Base-by-base conservation (phyloP, 2,329 filamentous ascomycete genomes). In the Cladobotryum protrusum region DNA sequence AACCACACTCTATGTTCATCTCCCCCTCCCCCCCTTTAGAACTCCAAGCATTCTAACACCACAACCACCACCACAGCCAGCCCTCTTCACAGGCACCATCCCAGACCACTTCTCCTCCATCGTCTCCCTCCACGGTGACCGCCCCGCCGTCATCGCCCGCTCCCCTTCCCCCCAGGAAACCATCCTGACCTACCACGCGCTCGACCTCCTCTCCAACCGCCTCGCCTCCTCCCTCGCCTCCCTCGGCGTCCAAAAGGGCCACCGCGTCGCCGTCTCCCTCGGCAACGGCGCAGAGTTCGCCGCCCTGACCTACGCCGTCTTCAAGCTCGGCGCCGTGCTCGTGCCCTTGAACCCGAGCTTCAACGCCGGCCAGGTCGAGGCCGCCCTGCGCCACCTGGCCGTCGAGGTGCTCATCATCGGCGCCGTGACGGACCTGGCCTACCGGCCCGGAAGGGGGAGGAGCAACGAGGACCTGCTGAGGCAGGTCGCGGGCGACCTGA, bases 301-400 rank as follows among this genome's bases (percentile, higher is more conserved):
- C 3, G 84, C 85, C 45, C 77, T 93, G 17, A 92, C 86, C 5
- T 97, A 97, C 68, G 91, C 91, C 1, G 67, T 93, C 48, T 96
- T 92, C 74, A 97, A 97, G 68, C 78, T 97, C 9, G 93, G 93
- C n/a, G 92, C 89, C 19, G 81, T 97, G 45, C 74, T 97, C 54
- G 91, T 95, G n/a, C 93, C 92, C 0, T 71, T 97, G 19, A 97
- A 99, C 65, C 92, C 91, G 17, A 85, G 82, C 2, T 97, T 97
- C 74, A 95, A 89, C 58, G 76, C 81, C 3, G 67, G 73, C 5
- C 93, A 97, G 71, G 82, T 97, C 8, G 74, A 81, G 5, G 79
- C 89, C 3, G 92, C 91, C 0, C 73, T 97, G 24, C 77, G 77
- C 8, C 91, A 95, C 61, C 78, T 99, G 1, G 76, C 74, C 7